Conservation (phyloP, 495 filamentous ascomycete genomes). For the Amphirosellinia nigrospora region DNA sequence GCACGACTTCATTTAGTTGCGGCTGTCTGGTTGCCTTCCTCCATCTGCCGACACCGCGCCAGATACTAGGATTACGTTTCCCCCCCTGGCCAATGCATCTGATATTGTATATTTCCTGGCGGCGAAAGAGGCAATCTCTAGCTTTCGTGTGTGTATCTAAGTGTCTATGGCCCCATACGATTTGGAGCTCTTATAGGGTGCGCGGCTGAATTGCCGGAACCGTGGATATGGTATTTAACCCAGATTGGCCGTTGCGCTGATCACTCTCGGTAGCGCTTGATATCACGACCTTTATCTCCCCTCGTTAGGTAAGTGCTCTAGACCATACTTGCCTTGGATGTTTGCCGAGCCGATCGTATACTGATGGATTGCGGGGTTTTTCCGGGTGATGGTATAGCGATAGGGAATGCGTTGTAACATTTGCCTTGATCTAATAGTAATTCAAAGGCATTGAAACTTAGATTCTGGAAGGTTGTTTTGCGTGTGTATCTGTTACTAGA, state of each 20-base stretch:
- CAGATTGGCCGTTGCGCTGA: constrained; percentile 15
- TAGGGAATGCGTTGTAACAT: neutral
- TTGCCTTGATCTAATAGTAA: neutral
- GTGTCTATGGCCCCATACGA: neutral
- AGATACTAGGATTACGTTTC: neutral
- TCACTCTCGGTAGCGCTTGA: constrained; percentile 14
- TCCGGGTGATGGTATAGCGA: neutral
- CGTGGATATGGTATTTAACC: constrained; percentile 6
- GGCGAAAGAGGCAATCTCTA: neutral
- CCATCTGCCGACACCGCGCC: constrained; percentile 12
- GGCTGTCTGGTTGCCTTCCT: neutral
- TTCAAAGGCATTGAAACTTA: neutral
- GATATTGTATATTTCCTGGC: constrained; percentile 5
- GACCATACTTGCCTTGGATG: constrained; percentile 1
- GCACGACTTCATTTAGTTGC: constrained; percentile 14
- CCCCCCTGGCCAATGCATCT: neutral
- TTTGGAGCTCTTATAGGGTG: neutral
- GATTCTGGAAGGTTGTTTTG: neutral
- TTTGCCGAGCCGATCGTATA: neutral
- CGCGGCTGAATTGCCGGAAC: constrained; percentile 19
- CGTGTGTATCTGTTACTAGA: neutral
- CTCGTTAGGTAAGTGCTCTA: neutral
- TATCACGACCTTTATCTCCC: neutral
- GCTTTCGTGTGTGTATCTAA: neutral
- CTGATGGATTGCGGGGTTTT: neutral